Conservation (phyloP, 1,284 basidiomycete genomes). For the Xanthoconium separans region DNA sequence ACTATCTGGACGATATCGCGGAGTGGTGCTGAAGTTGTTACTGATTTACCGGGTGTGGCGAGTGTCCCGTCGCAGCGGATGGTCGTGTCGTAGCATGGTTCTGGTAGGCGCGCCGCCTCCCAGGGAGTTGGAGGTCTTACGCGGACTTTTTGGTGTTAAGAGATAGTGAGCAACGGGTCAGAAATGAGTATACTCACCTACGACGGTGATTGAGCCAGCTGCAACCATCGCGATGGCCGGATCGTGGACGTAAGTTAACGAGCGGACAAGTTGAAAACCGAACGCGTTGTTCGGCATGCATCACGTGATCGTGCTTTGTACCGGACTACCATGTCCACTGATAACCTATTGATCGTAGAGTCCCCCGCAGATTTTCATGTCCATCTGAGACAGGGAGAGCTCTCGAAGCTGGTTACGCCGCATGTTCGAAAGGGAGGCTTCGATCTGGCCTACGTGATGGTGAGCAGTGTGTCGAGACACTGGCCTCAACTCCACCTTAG, state of each 20-base stretch:
- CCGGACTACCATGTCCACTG: constrained; percentile 18
- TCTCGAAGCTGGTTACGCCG: constrained; percentile 85
- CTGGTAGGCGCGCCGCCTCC: constrained; percentile 80
- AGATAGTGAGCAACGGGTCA: neutral
- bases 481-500: constrained; percentile 10
- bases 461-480: constrained; percentile 33
- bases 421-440: constrained; percentile 93
- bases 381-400: constrained; percentile 87
- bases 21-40: constrained; percentile 53
- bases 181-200: constrained; percentile 48
- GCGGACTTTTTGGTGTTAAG: constrained; percentile 60
- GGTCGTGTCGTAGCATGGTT: constrained; percentile 62
- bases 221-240: constrained; percentile 56
- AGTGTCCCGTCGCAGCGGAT: constrained; percentile 83
- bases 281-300: constrained; percentile 27
- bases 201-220: constrained; percentile 84
- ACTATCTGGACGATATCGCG: constrained; percentile 77
- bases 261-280: constrained; percentile 31
- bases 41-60: constrained; percentile 58
- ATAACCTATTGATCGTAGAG: constrained; percentile 39
- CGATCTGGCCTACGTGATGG: constrained; percentile 95
- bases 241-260: neutral
- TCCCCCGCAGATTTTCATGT: constrained; percentile 96
- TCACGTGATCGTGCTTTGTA: constrained; percentile 32
- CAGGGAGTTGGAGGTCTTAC: constrained; percentile 84